Conservation (phyloP, 495 filamentous ascomycete species). For the Thermochaetoides thermophila region DNA sequence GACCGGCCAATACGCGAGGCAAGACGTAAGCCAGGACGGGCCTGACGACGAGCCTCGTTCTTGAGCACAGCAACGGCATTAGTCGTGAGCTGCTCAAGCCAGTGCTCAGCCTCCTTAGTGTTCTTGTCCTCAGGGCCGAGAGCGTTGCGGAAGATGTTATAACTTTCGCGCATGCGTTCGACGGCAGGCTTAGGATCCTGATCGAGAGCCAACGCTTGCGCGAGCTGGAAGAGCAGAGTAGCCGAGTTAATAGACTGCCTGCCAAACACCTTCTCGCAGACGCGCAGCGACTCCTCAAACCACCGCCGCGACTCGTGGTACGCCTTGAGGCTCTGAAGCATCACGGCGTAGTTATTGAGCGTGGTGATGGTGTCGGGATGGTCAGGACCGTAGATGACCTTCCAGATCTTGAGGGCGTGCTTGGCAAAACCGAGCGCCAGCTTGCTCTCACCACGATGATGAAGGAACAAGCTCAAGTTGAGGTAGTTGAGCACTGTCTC, state of each 20-base stretch:
- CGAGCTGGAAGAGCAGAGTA: conserved; percentile 93
- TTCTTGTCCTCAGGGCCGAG: conserved; percentile 83
- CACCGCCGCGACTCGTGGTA: conserved; percentile 87
- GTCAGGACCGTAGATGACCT: conserved; percentile 82
- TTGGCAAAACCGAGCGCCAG: conserved; percentile 70
- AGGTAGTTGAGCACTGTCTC: conserved; percentile 92
- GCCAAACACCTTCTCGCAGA: conserved; percentile 80
- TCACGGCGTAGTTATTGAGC: conserved; percentile 96
- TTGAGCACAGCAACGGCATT: conserved; percentile 88
- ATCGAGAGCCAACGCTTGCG: conserved; percentile 85
- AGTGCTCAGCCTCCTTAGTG: conserved; percentile 85
- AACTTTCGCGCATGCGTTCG: conserved; percentile 82
- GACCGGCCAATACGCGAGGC: conserved; percentile 32
- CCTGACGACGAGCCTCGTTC: conserved; percentile 59
- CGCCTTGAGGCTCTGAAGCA: conserved; percentile 86
- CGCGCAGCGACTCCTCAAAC: conserved; percentile 83
- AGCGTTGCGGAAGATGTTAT: conserved; percentile 78
- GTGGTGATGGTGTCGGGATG: conserved; percentile 98
- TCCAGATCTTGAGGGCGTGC: conserved; percentile 91
- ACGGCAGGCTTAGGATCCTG: conserved; percentile 84
- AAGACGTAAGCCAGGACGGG: conserved; percentile 37
- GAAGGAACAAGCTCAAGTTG: conserved; percentile 90
- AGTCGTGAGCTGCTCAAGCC: conserved; percentile 91
- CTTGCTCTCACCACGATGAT: conserved; percentile 77
- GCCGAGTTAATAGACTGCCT: conserved; percentile 79